Evolutionary conservation across 768 basidiomycete species (phyloP).

Genomic region (Termitomyces sp.): DNA sequence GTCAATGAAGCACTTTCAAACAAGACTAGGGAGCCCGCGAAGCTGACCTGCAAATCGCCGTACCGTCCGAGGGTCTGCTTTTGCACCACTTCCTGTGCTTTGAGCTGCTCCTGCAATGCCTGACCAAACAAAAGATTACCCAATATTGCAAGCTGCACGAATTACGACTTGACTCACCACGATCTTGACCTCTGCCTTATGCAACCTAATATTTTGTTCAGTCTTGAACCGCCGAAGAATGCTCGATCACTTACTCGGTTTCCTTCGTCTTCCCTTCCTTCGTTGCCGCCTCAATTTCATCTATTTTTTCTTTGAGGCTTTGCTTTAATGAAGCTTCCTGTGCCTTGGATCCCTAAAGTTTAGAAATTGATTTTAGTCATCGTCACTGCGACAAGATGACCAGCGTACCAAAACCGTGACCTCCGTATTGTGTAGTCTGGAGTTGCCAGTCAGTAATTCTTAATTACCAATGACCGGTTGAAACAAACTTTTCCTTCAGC

Average conservation of each 20-base stretch:
- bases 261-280: background rate
- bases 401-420: background rate
- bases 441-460: background rate
- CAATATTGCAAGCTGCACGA: background rate
- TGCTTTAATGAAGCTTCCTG: constrained; percentile 35
- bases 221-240: background rate
- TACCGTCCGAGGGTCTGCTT: constrained; percentile 32
- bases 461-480: background rate
- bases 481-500: background rate
- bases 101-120: constrained; percentile 25
- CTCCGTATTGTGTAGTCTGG: background rate
- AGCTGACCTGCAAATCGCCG: constrained; percentile 10
- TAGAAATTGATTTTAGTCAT: background rate
- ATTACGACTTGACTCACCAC: background rate
- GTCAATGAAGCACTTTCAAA: background rate
- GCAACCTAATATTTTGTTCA: background rate
- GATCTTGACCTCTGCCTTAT: background rate
- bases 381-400: background rate
- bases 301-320: constrained; percentile 6
- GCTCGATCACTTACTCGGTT: background rate
- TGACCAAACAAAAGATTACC: background rate
- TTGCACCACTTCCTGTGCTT: constrained; percentile 38
- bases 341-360: constrained; percentile 25
- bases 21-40: no score
- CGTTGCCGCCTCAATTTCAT: background rate